Evolutionary conservation across 768 basidiomycete species (phyloP), one percentile per base, ranked within the genome.

Genomic region (Candolleomyces eurysporus): DNA sequence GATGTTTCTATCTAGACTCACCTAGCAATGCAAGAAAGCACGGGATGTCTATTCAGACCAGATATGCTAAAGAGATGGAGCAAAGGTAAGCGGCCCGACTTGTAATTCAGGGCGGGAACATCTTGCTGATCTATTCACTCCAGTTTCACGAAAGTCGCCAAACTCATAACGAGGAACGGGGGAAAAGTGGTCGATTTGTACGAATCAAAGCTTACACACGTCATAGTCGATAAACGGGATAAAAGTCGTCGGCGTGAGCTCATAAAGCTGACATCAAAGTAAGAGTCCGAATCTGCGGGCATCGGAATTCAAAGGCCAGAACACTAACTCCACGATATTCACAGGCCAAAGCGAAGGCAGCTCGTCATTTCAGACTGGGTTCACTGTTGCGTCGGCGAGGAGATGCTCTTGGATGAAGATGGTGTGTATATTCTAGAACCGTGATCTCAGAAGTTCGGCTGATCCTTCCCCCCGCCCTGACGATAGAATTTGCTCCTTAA

Each of bases 1-100:
- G 93, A 63, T 87, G 85, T 65, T 96, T 96, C 73, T 98, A 97
- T 73, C 79, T 98, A 40, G 96, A 98, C 71, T 84, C 91, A 2
- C 82, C 88, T 0, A 79, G 79, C 21, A 94, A 94, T 67, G 93
- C 95, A 0, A 73, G 70, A 8, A 75, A 79, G 69, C 82, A 92
- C 63, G 84, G 81, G 9, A 84, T 96, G 80, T 50, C 63, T 2
- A 78, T 88, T 39, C 83, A 82, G 54, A 70, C 82, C 51, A 84
- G 82, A 70, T 67, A 83, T 46, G 83, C 84, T 66, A 73, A 75
- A 26, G 80, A 78, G 0, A 83, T 92, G 40, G 75, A 75, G 32
- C 66, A 78, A 63, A 82, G 79, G 93, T 89, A 59, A 64, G 79
- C 71, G 21, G 22, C 16, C 6, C 19, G 46, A 17, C 46, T 19